Evolutionary conservation across 116 monocot species (phyloP).

Genomic region (Dioscorea cayenensis): DNA sequence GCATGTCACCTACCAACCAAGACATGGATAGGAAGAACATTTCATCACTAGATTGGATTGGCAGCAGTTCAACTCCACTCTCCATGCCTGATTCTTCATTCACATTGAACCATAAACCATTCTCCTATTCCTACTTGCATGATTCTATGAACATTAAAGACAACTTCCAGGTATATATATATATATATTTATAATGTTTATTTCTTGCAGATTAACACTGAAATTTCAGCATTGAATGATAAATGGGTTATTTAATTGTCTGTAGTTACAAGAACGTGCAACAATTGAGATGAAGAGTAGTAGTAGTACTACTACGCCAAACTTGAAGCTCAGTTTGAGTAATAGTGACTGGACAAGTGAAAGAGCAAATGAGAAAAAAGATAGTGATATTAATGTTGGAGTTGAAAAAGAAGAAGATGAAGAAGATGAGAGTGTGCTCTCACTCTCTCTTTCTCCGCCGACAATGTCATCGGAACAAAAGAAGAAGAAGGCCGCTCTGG

Average conservation of each 20-base stretch:
- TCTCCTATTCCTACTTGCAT: background rate
- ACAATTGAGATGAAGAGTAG: conserved; percentile 10
- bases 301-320: conserved; percentile 1
- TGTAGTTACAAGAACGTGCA: conserved; percentile 13
- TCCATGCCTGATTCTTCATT: conserved; percentile 5
- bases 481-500: conserved; percentile 24
- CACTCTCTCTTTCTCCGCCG: conserved; percentile 65
- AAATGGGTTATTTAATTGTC: background rate
- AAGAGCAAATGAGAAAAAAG: background rate
- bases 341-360: background rate
- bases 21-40: conserved; percentile 14
- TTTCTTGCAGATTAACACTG: too few relatives aligned
- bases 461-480: conserved; percentile 2
- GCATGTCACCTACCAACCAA: background rate
- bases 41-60: conserved; percentile 27
- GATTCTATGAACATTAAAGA: background rate
- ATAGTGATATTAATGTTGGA: too few relatives aligned
- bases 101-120: background rate
- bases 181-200: too few relatives aligned
- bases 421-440: conserved; percentile 39
- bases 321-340: conserved; percentile 58
- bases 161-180: too few relatives aligned
- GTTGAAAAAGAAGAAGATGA: conserved; percentile 10
- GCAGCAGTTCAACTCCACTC: conserved; percentile 10
- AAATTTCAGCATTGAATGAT: too few relatives aligned